Evolutionary conservation across 495 filamentous ascomycete species (phyloP).

Genomic region (Penicillium odoratum): DNA sequence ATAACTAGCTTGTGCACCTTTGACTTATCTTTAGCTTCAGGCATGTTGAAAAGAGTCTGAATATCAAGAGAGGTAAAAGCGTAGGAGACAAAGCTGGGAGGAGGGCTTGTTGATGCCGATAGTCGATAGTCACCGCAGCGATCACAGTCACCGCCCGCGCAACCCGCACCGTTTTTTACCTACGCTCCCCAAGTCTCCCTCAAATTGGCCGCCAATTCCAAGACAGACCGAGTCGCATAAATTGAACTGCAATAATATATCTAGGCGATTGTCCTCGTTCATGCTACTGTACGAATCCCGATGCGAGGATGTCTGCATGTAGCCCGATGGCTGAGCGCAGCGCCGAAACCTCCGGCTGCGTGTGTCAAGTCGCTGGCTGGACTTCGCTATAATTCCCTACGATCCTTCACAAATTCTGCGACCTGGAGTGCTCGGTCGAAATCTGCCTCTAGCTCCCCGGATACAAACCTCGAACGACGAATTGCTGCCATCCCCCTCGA

Average conservation of each 20-base stretch:
- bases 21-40: constrained; percentile 76
- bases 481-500: constrained; percentile 88
- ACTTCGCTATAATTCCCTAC: constrained; percentile 24
- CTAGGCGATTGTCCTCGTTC: constrained; percentile 19
- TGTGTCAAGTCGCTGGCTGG: constrained; percentile 36
- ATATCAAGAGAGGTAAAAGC: neutral
- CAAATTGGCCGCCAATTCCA: neutral
- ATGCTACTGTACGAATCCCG: constrained; percentile 44
- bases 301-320: constrained; percentile 60
- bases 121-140: constrained; percentile 39
- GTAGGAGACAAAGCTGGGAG: constrained; percentile 15
- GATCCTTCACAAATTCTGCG: constrained; percentile 44
- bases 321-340: constrained; percentile 52
- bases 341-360: constrained; percentile 38
- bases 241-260: constrained; percentile 1
- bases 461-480: constrained; percentile 68
- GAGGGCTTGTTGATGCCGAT: constrained; percentile 38
- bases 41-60: constrained; percentile 26
- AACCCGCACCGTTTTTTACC: constrained; percentile 25
- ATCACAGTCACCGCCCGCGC: constrained; percentile 31
- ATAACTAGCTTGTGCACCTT: constrained; percentile 93
- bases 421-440: constrained; percentile 37
- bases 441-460: constrained; percentile 16
- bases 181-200: constrained; percentile 20
- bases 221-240: constrained; percentile 4